A percentile compares a stretch with the other conserved stretches of the same genome.
phyloP scores from a whole-genome alignment of 306 rosid genomes.

The Gleditsia sinensis region DNA sequence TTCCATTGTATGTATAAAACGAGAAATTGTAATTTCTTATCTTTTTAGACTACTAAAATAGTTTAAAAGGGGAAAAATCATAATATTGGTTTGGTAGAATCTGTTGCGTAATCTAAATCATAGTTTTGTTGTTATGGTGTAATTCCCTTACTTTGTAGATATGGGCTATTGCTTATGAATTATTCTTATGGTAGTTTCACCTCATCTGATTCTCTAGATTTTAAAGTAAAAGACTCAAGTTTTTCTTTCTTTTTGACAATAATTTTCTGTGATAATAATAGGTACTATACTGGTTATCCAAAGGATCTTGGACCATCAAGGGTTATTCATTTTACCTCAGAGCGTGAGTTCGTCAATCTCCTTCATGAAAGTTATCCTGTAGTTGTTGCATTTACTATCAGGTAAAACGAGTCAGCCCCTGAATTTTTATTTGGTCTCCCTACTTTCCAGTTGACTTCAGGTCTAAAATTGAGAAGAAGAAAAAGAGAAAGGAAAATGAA shows the following conservation, averaged over 20 bases:
- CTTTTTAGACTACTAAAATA: not conserved
- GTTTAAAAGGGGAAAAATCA: not conserved
- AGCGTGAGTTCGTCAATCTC: conserved; percentile 84
- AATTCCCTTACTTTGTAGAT: conserved; percentile 2
- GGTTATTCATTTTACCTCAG: conserved; percentile 85
- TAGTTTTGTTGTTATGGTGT: conserved; percentile 13
- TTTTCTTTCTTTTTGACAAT: not conserved
- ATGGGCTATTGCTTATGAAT: not conserved
- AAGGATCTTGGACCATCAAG: conserved; percentile 88
- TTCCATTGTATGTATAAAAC: not conserved
- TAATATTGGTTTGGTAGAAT: not conserved
- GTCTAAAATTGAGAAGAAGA: not conserved
- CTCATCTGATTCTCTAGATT: not conserved
- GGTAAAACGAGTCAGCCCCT: conserved; percentile 46
- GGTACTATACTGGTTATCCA: conserved; percentile 88
- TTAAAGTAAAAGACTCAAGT: not conserved
- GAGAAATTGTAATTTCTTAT: conserved; percentile 5
- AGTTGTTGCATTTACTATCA: conserved; percentile 84
- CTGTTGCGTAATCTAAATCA: not conserved
- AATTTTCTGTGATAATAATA: conserved; percentile 33
- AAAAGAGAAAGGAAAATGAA: not conserved
- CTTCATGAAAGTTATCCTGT: conserved; percentile 90
- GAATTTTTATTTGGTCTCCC: conserved; percentile 13
- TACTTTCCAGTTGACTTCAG: conserved; percentile 20
- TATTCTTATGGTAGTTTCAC: not conserved